Percentiles rank a stretch among this genome's conserved stretches.
Conservation (phyloP, 148 eudicot species). For the Chenopodium quinoa region DNA sequence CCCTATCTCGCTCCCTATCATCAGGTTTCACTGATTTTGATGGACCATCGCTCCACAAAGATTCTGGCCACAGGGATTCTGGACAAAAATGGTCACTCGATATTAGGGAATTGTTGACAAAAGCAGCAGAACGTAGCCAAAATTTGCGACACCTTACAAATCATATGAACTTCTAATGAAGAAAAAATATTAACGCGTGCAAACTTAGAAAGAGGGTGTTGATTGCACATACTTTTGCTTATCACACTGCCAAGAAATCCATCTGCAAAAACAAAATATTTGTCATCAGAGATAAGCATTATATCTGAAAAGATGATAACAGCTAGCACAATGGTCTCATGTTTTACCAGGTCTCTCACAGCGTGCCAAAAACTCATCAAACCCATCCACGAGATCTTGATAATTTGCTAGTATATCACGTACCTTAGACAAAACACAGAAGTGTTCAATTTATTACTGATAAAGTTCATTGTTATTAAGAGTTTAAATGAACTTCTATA, state of each 20-base stretch:
- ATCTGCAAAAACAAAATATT: constrained; percentile 46
- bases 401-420: constrained; percentile 82
- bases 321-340: not conserved
- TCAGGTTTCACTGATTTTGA: constrained; percentile 54
- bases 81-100: constrained; percentile 11
- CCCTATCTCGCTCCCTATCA: constrained; percentile 70
- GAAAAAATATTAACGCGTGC: not conserved
- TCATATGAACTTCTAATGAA: not conserved
- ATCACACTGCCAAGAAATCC: constrained; percentile 91
- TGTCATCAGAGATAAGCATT: constrained; percentile 19
- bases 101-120: not conserved
- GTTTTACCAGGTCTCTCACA: constrained; percentile 75
- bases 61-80: constrained; percentile 55
- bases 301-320: not conserved
- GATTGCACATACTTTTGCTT: constrained; percentile 74
- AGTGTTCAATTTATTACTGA: not conserved
- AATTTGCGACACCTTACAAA: not conserved
- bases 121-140: not conserved
- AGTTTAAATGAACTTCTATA: not conserved
- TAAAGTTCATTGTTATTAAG: not conserved
- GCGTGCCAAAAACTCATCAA: constrained; percentile 78
- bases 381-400: constrained; percentile 91
- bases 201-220: not conserved
- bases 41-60: constrained; percentile 68
- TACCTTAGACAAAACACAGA: constrained; percentile 47